phyloP scores from a whole-genome alignment of 2,329 filamentous ascomycete genomes.

The Aspergillus sp. region DNA sequence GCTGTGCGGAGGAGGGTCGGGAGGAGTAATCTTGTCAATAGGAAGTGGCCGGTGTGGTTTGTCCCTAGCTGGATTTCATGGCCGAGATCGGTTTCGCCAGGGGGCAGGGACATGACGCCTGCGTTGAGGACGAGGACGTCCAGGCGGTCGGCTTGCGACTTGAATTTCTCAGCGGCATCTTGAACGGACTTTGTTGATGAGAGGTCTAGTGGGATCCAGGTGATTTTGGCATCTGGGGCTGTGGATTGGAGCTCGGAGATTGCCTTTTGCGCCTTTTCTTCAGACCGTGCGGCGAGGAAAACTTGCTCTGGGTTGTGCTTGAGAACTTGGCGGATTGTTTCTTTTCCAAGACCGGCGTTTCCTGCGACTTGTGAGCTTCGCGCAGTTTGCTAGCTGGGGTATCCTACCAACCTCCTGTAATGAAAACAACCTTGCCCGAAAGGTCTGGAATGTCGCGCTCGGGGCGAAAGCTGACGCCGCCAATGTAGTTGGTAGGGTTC shows the following conservation, averaged over 20 bases:
- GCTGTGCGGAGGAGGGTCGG: slow-evolving; percentile 5
- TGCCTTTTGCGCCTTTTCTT: slow-evolving; percentile 22
- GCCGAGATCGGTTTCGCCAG: slow-evolving; percentile 34
- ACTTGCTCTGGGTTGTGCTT: slow-evolving; percentile 42
- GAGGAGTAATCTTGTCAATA: slow-evolving; percentile 27
- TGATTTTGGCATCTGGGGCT: neutral
- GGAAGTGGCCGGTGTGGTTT: slow-evolving; percentile 41
- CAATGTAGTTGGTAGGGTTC: slow-evolving; percentile 4
- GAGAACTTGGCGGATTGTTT: slow-evolving; percentile 42
- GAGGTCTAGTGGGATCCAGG: slow-evolving; percentile 1
- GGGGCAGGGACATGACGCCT: slow-evolving; percentile 42
- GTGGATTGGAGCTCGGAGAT: slow-evolving; percentile 9
- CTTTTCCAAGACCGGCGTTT: slow-evolving; percentile 51
- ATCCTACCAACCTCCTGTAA: slow-evolving; percentile 34
- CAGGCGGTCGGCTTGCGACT: slow-evolving; percentile 13
- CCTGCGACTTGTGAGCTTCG: slow-evolving; percentile 18
- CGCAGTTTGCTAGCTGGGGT: neutral
- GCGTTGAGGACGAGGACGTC: slow-evolving; percentile 44
- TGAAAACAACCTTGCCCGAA: slow-evolving; percentile 33
- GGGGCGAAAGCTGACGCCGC: slow-evolving; percentile 16
- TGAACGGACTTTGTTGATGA: neutral
- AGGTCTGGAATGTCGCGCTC: slow-evolving; percentile 36
- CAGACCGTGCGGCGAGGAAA: slow-evolving; percentile 38
- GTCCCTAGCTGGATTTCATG: slow-evolving; percentile 42
- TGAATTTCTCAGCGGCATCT: neutral